phyloP scores from a whole-genome alignment of 78 protist genomes.

The Creolimax fragrantissima region DNA sequence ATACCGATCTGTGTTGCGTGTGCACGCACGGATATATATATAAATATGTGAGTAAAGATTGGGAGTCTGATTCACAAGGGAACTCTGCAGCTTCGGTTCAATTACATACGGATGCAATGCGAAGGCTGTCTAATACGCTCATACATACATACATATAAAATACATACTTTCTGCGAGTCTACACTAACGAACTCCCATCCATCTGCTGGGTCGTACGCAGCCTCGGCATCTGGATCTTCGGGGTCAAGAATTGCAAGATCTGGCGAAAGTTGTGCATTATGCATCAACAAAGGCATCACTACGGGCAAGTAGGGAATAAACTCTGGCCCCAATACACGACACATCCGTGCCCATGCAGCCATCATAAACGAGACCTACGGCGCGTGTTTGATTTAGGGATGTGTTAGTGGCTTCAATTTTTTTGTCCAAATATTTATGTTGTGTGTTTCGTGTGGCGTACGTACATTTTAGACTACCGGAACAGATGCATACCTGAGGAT shows the following conservation, averaged over 20 bases:
- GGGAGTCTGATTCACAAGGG: too few relatives aligned
- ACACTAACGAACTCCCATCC: slow-evolving; percentile 11
- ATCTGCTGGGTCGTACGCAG: neutral
- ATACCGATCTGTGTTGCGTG: slow-evolving; percentile 29
- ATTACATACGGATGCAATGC: too few relatives aligned
- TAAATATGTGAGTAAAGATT: too few relatives aligned
- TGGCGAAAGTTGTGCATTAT: slow-evolving; percentile 25
- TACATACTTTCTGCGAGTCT: neutral
- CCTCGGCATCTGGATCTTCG: neutral
- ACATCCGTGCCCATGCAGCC: slow-evolving; percentile 74
- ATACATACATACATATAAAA: neutral
- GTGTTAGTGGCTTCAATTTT: too few relatives aligned
- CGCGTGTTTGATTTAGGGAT: too few relatives aligned
- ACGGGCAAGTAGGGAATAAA: slow-evolving; percentile 66
- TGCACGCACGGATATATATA: too few relatives aligned
- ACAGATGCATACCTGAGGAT: slow-evolving; percentile 15
- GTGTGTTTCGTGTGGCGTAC: too few relatives aligned
- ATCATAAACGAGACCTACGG: slow-evolving; percentile 67
- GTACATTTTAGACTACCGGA: too few relatives aligned
- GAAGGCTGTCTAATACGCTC: too few relatives aligned
- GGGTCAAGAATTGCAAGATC: slow-evolving; percentile 19
- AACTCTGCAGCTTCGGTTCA: too few relatives aligned
- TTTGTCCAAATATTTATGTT: too few relatives aligned
- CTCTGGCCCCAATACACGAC: slow-evolving; percentile 56
- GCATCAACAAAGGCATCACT: slow-evolving; percentile 62